phyloP scores from a whole-genome alignment of 176 grass and related monocot species.

The Paspalum notatum region DNA sequence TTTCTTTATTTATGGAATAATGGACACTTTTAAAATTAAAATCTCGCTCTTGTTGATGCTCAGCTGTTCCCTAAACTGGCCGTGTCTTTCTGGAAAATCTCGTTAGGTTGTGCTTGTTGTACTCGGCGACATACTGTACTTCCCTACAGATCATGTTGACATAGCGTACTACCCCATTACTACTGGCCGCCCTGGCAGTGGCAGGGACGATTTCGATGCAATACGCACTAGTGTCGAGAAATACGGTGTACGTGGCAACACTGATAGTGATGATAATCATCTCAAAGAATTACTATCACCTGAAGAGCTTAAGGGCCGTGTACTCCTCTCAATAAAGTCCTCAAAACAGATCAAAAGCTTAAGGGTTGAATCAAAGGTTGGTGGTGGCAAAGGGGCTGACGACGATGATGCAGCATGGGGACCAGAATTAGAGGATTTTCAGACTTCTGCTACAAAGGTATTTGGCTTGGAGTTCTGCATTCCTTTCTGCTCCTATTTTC shows the following conservation, averaged over 20 bases:
- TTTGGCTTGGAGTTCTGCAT: too few relatives aligned
- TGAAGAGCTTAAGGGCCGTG: slow-evolving; percentile 52
- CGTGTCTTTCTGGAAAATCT: not conserved
- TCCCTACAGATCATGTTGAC: too few relatives aligned
- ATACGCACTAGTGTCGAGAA: too few relatives aligned
- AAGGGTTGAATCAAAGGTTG: slow-evolving; percentile 59
- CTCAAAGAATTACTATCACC: slow-evolving; percentile 75
- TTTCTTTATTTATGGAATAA: not conserved
- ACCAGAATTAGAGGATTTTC: slow-evolving; percentile 69
- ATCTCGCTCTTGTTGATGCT: too few relatives aligned
- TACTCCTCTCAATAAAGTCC: slow-evolving; percentile 81
- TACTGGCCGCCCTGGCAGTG: too few relatives aligned
- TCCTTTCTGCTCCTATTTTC: not conserved
- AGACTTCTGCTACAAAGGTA: too few relatives aligned
- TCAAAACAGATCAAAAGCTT: not conserved
- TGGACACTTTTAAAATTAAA: too few relatives aligned
- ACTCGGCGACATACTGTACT: slow-evolving; percentile 70
- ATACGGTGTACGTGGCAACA: slow-evolving; percentile 15
- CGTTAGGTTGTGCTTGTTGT: slow-evolving; percentile 72
- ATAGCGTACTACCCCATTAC: too few relatives aligned
- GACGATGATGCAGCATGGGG: slow-evolving; percentile 69
- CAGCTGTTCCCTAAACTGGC: not conserved
- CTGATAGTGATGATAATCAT: slow-evolving; percentile 34
- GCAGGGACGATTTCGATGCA: too few relatives aligned
- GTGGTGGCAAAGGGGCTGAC: slow-evolving; percentile 29